Percentiles rank a stretch among this genome's conserved stretches.
phyloP scores from a whole-genome alignment of 169 alveolate species.

The Cryptosporidium canis region DNA sequence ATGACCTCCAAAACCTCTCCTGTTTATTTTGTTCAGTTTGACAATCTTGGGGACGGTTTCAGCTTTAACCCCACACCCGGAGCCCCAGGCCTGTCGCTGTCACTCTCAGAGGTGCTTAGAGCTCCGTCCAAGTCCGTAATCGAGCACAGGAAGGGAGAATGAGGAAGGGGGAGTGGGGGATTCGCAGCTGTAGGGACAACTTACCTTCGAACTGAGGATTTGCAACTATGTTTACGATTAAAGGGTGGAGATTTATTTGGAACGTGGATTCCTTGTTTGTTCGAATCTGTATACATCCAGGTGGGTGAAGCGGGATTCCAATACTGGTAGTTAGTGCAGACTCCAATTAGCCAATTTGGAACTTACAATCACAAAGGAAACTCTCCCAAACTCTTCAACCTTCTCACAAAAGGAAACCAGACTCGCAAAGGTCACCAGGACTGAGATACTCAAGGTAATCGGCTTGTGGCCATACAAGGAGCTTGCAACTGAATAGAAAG shows the following conservation, averaged over 20 bases:
- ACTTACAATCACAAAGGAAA: slow-evolving; percentile 50
- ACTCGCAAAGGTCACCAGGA: background rate
- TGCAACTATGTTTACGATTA: slow-evolving; percentile 22
- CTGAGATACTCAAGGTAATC: background rate
- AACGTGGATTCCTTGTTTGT: slow-evolving; percentile 14
- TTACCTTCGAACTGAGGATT: slow-evolving; percentile 57
- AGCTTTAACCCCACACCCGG: background rate
- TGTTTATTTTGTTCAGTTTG: background rate
- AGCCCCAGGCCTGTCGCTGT: too few species aligned
- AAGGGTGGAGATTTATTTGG: slow-evolving; percentile 34
- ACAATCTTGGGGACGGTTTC: background rate
- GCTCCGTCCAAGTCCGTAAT: too few species aligned
- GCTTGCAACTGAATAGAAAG: background rate
- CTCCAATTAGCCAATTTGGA: too few species aligned
- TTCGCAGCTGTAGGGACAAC: background rate
- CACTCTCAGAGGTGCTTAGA: too few species aligned
- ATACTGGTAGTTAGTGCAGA: too few species aligned
- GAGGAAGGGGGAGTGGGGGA: background rate
- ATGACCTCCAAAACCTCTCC: slow-evolving; percentile 47
- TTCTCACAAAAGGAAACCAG: slow-evolving; percentile 39
- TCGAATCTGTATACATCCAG: slow-evolving; percentile 21
- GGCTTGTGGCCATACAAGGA: background rate
- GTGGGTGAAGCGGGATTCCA: too few species aligned
- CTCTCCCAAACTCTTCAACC: slow-evolving; percentile 32
- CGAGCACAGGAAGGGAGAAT: too few species aligned